Evolutionary conservation across 495 filamentous ascomycete species (phyloP), one percentile per base, ranked within the genome.

Genomic region (Lasiosphaeria miniovina): DNA sequence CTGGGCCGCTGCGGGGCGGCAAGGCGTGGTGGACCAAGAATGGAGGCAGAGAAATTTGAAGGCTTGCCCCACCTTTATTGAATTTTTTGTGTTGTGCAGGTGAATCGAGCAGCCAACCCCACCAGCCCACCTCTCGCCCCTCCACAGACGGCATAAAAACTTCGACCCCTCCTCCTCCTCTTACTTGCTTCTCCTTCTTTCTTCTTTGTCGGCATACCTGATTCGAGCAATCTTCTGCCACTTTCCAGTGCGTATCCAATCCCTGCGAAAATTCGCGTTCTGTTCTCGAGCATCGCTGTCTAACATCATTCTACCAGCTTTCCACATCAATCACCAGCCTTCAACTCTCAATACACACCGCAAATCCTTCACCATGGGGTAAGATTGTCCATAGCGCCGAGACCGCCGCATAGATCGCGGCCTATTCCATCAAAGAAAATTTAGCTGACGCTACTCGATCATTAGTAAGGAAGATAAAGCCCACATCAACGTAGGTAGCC

Each of bases 401-500:
- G 34, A 38, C 35, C 41, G 38, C 35, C 36, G 17, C 36, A 0
- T 7, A 10, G 45, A 36, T 11, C 52, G 8, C 58, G 7, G 4
- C 4, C 17, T 31, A 36, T 49, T 8, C 5, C n/a, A 46, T 59
- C 49, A 36, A 36, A 33, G 6, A 33, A 9, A 32, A 32, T 33
- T 4, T 11, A 11, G 43, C 43, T 46, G 43, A 46, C 35, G 15
- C 15, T 10, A 35, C 3, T 50, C 32, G 33, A 3, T 46, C 14
- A 43, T 60, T 54, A 92, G 90, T 86, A 95, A 95, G 82, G 91
- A 95, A 66, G 76, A 78, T 14, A 90, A 90, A 84, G 74, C 75
- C 77, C 92, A 96, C 76, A 86, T 96, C 80, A 96, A 96, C 86
- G 90, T 97, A 24, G 2, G 90, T 82, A 90, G 91, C 83, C 90